phyloP scores from a whole-genome alignment of 2,329 filamentous ascomycete species.

The Epichloe baconii region DNA sequence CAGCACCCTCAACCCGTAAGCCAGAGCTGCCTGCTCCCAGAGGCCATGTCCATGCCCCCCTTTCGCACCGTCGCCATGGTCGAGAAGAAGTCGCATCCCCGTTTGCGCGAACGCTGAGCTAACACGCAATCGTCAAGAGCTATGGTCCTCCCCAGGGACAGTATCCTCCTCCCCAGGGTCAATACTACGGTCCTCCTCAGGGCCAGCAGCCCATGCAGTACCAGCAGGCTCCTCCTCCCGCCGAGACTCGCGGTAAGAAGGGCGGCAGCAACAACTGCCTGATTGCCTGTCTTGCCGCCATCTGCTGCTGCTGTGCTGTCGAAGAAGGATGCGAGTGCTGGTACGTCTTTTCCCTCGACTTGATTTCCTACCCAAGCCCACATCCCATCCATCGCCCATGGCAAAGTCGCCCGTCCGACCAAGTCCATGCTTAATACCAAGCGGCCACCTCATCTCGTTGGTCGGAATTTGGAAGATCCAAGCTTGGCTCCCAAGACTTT shows the following conservation, averaged over 20 bases:
- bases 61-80: background rate
- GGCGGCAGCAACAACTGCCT: slow-evolving; percentile 28
- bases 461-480: background rate
- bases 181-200: slow-evolving; percentile 18
- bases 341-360: slow-evolving; percentile 16
- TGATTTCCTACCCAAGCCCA: too few species aligned
- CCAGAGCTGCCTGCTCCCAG: background rate
- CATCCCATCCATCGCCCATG: too few species aligned
- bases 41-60: background rate
- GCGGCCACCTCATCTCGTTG: too few species aligned
- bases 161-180: slow-evolving; percentile 20
- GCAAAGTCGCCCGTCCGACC: too few species aligned
- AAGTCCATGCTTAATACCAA: background rate
- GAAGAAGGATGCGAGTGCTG: slow-evolving; percentile 39
- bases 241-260: slow-evolving; percentile 16
- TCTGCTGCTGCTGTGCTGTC: slow-evolving; percentile 38
- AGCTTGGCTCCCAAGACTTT: background rate
- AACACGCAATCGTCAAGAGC: slow-evolving; percentile 8
- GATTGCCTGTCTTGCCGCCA: slow-evolving; percentile 31
- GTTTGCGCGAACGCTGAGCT: background rate
- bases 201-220: slow-evolving; percentile 31
- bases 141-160: slow-evolving; percentile 20
- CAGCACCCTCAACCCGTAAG: slow-evolving; percentile 28
- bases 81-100: background rate
- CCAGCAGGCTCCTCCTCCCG: slow-evolving; percentile 24